Percentiles rank a stretch among this genome's conserved stretches.
Evolutionary conservation across 2,329 filamentous ascomycete species (phyloP).

Genomic region (Cladosporium phlei): DNA sequence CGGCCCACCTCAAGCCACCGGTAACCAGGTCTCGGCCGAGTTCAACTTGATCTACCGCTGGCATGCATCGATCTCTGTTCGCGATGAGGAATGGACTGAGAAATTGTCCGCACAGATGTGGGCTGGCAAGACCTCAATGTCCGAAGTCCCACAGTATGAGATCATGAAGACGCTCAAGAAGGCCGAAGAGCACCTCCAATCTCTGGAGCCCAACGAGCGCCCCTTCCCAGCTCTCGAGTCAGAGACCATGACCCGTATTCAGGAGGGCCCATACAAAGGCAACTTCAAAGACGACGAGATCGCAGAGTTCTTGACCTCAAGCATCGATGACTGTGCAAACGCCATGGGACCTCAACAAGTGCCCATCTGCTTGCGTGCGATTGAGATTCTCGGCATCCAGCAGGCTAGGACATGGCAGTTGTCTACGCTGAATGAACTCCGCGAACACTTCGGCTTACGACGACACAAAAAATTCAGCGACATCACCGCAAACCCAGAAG

Average conservation of each 20-base stretch:
- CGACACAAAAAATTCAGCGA: constrained; percentile 54
- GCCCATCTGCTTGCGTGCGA: constrained; percentile 53
- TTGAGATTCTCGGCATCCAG: constrained; percentile 60
- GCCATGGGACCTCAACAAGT: constrained; percentile 57
- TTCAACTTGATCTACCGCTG: constrained; percentile 53
- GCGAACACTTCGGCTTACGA: constrained; percentile 58
- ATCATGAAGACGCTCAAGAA: constrained; percentile 28
- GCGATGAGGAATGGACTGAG: constrained; percentile 45
- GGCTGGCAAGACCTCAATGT: constrained; percentile 10
- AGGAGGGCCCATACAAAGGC: constrained; percentile 40
- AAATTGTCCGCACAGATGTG: constrained; percentile 34
- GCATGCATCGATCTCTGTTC: constrained; percentile 42
- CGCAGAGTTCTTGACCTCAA: constrained; percentile 50
- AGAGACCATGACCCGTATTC: constrained; percentile 27
- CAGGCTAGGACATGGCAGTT: constrained; percentile 60
- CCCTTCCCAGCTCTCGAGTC: constrained; percentile 31
- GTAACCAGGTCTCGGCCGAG: constrained; percentile 50
- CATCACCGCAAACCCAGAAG: constrained; percentile 55
- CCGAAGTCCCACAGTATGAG: constrained; percentile 22
- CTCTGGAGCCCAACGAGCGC: constrained; percentile 27
- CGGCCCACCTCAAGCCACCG: constrained; percentile 35
- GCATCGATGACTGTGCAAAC: constrained; percentile 59
- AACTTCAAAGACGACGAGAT: constrained; percentile 56
- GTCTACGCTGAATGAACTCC: constrained; percentile 60
- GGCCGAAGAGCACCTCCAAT: constrained; percentile 26